Evolutionary conservation across 2,329 filamentous ascomycete species (phyloP).

Genomic region (Apiospora rasikravindrae): DNA sequence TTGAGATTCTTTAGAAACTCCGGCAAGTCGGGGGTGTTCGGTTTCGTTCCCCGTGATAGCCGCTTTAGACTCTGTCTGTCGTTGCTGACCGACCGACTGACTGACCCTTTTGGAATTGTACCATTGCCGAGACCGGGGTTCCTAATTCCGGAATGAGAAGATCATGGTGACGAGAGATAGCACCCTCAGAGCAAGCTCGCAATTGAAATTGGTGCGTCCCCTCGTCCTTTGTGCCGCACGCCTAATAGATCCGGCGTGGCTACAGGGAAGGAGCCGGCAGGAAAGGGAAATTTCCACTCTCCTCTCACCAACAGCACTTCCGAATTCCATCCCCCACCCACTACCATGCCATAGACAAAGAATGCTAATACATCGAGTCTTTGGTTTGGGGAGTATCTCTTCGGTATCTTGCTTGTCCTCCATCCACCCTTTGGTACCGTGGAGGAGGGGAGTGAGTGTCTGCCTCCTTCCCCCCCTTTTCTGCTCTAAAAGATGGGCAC

Average conservation of each 20-base stretch:
- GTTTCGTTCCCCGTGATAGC: not conserved
- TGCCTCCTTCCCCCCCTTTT: not conserved
- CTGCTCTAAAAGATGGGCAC: not conserved
- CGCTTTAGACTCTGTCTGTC: not conserved
- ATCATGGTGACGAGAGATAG: not conserved
- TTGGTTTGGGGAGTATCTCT: not conserved
- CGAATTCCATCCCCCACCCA: not conserved
- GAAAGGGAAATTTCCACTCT: not conserved
- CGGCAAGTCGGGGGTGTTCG: not conserved
- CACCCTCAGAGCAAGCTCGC: not conserved
- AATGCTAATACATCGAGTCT: not conserved
- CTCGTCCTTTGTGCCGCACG: not conserved
- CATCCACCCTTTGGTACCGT: not conserved
- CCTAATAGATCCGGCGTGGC: not conserved
- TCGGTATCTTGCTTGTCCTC: not conserved
- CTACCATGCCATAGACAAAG: not conserved
- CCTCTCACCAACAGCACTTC: constrained; percentile 2
- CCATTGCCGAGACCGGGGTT: not conserved
- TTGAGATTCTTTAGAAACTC: not conserved
- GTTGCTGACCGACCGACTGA: not conserved
- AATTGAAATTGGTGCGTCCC: not conserved
- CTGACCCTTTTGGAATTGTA: not conserved
- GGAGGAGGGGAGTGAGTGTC: not conserved
- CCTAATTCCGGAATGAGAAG: not conserved
- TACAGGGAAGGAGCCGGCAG: not conserved